Evolutionary conservation across 2,329 filamentous ascomycete species (phyloP).

Genomic region (Coleophoma eucalyptorum): DNA sequence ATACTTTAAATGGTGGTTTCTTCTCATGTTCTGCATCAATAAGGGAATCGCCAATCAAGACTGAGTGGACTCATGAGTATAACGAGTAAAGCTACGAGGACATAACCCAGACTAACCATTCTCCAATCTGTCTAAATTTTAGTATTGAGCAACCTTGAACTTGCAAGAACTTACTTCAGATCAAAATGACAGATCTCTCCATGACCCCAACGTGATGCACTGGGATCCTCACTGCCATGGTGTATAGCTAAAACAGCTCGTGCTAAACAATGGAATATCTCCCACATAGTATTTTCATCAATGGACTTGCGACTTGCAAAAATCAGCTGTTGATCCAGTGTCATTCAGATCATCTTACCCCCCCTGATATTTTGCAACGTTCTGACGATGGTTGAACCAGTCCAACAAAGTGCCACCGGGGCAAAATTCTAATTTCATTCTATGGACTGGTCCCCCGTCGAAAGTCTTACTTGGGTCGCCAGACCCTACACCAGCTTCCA

Average conservation of each 20-base stretch:
- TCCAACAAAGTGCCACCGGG: not conserved
- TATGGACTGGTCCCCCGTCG: not conserved
- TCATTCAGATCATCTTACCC: not conserved
- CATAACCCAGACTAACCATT: no score
- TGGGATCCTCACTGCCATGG: not conserved
- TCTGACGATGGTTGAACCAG: not conserved
- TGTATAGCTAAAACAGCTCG: not conserved
- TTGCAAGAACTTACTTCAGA: not conserved
- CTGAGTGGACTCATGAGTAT: no score
- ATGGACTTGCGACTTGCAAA: not conserved
- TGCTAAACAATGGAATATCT: constrained; percentile 1
- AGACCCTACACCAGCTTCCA: not conserved
- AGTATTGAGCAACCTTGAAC: no score
- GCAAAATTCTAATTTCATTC: not conserved
- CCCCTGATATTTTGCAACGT: not conserved
- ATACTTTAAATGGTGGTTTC: not conserved
- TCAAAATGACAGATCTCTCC: not conserved
- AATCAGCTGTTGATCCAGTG: not conserved
- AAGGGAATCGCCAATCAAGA: not conserved
- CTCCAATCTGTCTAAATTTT: no score
- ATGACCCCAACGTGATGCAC: not conserved
- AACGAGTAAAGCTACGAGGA: not conserved
- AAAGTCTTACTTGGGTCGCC: not conserved
- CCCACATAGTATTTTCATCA: not conserved
- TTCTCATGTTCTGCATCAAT: not conserved